A percentile compares a stretch with the other conserved stretches of the same genome.
Conservation (phyloP, 257 asterid genomes). For the Capsicum rhomboideum region DNA sequence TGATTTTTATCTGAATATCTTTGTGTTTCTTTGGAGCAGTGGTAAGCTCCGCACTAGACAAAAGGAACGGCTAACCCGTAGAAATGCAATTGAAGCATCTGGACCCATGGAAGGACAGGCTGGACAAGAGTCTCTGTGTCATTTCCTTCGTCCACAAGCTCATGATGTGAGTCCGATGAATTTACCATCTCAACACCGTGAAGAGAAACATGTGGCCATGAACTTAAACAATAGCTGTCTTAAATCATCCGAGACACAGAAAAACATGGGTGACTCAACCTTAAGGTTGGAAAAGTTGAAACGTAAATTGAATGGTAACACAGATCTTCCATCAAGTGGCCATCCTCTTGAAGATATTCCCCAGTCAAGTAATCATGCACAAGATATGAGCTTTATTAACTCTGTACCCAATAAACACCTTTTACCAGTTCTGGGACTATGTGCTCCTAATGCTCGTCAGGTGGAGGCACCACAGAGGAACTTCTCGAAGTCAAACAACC, state of each 20-base stretch:
- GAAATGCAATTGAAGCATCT: constrained; percentile 31
- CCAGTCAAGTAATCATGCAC: constrained; percentile 12
- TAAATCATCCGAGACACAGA: constrained; percentile 23
- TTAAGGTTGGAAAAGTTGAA: constrained; percentile 32
- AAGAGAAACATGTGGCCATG: constrained; percentile 33
- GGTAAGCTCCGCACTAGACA: constrained; percentile 83
- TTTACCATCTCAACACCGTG: constrained; percentile 21
- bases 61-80: constrained; percentile 58
- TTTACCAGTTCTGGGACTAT: constrained; percentile 31
- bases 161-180: constrained; percentile 32
- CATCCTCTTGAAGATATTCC: constrained; percentile 25
- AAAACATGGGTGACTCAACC: constrained; percentile 26
- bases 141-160: constrained; percentile 18
- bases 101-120: constrained; percentile 23
- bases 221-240: constrained; percentile 16
- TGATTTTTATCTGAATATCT: background rate
- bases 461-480: constrained; percentile 25
- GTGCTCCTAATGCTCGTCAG: constrained; percentile 40
- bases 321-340: constrained; percentile 30
- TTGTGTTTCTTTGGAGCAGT: constrained; percentile 30
- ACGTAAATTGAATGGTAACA: constrained; percentile 25
- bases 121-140: constrained; percentile 19
- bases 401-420: constrained; percentile 11
- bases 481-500: constrained; percentile 10
- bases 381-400: constrained; percentile 9